Conservation (phyloP, 345 rosid species). For the Erodium maritimum region DNA sequence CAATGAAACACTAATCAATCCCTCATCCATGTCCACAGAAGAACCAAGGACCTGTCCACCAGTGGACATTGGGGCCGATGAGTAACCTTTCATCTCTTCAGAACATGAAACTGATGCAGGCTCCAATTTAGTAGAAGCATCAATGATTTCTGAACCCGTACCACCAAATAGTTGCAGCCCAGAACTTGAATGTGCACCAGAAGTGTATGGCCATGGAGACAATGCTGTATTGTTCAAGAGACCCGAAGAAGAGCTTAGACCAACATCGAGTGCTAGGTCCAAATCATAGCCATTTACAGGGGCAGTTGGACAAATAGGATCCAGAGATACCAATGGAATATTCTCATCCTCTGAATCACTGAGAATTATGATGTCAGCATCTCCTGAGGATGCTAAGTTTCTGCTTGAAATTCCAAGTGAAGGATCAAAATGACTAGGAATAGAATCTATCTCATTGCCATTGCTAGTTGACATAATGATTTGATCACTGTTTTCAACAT, state of each 20-base stretch:
- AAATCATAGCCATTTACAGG: slow-evolving; percentile 24
- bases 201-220: slow-evolving; percentile 57
- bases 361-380: slow-evolving; percentile 69
- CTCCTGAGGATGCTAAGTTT: slow-evolving; percentile 33
- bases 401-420: slow-evolving; percentile 35
- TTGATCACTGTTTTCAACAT: slow-evolving; percentile 53
- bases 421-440: slow-evolving; percentile 50
- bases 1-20: slow-evolving; percentile 72
- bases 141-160: slow-evolving; percentile 44
- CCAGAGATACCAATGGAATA: slow-evolving; percentile 41
- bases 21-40: slow-evolving; percentile 39
- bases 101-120: slow-evolving; percentile 39
- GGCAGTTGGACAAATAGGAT: slow-evolving; percentile 19
- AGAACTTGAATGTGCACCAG: slow-evolving; percentile 53
- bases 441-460: slow-evolving; percentile 70
- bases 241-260: slow-evolving; percentile 48
- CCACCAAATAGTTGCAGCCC: slow-evolving; percentile 65
- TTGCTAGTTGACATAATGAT: slow-evolving; percentile 40
- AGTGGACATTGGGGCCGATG: slow-evolving; percentile 42
- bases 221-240: slow-evolving; percentile 65
- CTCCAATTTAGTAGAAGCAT: slow-evolving; percentile 46
- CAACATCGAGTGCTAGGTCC: slow-evolving; percentile 40
- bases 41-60: slow-evolving; percentile 35
- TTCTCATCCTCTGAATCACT: slow-evolving; percentile 90
- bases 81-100: slow-evolving; percentile 51